Base-by-base conservation (phyloP, 352 stramenopile species). In the Globisporangium recalcitrans region DNA sequence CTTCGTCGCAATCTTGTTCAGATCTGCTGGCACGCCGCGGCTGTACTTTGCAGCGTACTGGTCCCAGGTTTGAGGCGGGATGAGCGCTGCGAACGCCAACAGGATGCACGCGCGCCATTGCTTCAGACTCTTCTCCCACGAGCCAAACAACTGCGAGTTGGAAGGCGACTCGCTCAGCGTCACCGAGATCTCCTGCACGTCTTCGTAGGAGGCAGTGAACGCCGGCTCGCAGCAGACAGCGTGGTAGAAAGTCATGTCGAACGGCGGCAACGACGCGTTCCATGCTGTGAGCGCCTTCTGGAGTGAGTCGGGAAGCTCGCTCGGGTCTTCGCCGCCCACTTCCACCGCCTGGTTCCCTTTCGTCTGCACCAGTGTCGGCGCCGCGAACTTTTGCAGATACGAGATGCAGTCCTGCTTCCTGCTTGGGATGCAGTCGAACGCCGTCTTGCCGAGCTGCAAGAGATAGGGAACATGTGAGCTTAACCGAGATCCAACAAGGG, bases 211-310 rank as follows among this genome's bases (percentile, higher is more conserved):
- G 6, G 60, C 54, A 54, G 79, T 68, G 62, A 93, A 91, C 3
- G 78, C 70, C 29, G 80, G 72, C 54, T 93, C 85, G 60, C 85
- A 93, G 47, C 77, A 93, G 38, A 93, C 57, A 4, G 80, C 80
- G 46, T 83, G 77, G 72, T 93, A 93, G 48, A 93, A 92, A 4
- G 72, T 63, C 55, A 75, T 75, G 58, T 93, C 82, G 68, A 90
- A 91, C 40, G 85, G 82, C 19, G 85, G 85, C 7, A 93, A 64
- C 34, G 78, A 90, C 10, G 70, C 63, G 59, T 93, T 93, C 85
- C 85, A 93, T n/a, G 61, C 46, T 0, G 31, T 59, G 8, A 93
- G 63, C 8, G 72, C 64, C 24, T 66, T 65, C 22, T 75, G 73
- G 21, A 88, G 72, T 14, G 73, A 60, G 7, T 75, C 60, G 8